Base-by-base conservation (phyloP, 2,329 filamentous ascomycete genomes). In the Paraphoma chrysanthemicola region DNA sequence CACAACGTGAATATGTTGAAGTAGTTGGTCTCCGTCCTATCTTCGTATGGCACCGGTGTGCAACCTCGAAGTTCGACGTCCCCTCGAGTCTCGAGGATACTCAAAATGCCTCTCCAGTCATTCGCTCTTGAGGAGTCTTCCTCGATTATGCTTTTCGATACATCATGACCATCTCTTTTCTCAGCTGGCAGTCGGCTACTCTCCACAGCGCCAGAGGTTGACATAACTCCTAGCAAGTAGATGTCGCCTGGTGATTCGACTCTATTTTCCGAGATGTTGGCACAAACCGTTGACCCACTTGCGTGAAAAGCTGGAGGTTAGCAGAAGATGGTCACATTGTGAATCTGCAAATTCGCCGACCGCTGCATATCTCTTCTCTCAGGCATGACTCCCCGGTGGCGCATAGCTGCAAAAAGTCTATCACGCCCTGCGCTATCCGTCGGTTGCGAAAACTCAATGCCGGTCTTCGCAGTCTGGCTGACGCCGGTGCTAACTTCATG, bases 1-100 rank as follows among this genome's bases (percentile, higher is more conserved):
- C 86, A 87, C 23, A 88, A 77, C 3, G 85, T 86, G 66, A 88
- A 88, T 44, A 88, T 77, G 57, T 85, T 84, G 70, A 79, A 79
- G 61, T 84, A 84, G 36, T 79, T 77, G 8, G 77, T 85, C 58
- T 84, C 80, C 1, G 80, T 86, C 42, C 86, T 78, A 57, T 84
- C 76, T 51, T 85, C 81, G 18, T 81, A 58, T 1, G 85, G 82
- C 18, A 88, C 83, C 0, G 86, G 86, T 54, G 79, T 80, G 64
- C 86, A 80, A 4, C 86, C 86, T 57, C 71, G 64, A 9, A 76
- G 51, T 44, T 77, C 74, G 23, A 76, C 68, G 51, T 67, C 66
- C 14, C 66, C 70, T 30, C 65, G 60, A 39, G 60, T 56, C 29
- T 64, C 65, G 28, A 73, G 53, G 44, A 63, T 51, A 12, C 57